Evolutionary conservation across 2,329 filamentous ascomycete species (phyloP).

Genomic region (Sarocladium strictum): DNA sequence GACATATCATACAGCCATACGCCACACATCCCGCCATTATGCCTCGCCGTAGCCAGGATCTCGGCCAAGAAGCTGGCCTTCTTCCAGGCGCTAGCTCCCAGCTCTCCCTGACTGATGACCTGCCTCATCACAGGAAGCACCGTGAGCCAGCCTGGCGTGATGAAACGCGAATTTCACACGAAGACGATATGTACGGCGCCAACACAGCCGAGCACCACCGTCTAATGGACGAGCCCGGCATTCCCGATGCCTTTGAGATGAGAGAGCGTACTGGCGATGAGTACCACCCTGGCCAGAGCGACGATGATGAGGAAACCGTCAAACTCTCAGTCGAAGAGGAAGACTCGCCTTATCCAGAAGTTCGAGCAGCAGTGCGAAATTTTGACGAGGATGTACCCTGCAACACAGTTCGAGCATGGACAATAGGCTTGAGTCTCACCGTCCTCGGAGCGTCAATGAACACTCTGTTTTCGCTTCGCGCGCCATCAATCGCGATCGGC

Average conservation of each 20-base stretch:
- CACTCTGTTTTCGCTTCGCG: constrained; percentile 57
- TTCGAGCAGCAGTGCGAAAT: constrained; percentile 57
- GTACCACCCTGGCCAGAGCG: constrained; percentile 19
- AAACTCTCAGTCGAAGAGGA: constrained; percentile 31
- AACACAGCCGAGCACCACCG: constrained; percentile 48
- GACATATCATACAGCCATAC: not conserved
- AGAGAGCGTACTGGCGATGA: constrained; percentile 18
- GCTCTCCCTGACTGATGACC: not conserved
- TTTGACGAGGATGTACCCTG: constrained; percentile 60
- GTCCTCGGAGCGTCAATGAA: constrained; percentile 55
- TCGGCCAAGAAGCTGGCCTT: not conserved
- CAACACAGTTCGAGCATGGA: constrained; percentile 61
- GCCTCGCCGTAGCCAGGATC: not conserved
- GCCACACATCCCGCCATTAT: not conserved
- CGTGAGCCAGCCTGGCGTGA: not conserved
- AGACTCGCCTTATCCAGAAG: constrained; percentile 61
- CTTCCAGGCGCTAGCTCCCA: not conserved
- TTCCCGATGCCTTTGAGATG: constrained; percentile 9
- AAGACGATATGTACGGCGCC: constrained; percentile 28
- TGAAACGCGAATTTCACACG: constrained; percentile 12
- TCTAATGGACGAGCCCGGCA: constrained; percentile 36
- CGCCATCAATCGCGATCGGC: constrained; percentile 55
- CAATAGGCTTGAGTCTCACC: constrained; percentile 52
- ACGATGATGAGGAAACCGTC: constrained; percentile 23
- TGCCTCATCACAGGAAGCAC: constrained; percentile 6